Conservation (phyloP, 192 early-diverging fungal genomes). For the Coemansia sp. region DNA sequence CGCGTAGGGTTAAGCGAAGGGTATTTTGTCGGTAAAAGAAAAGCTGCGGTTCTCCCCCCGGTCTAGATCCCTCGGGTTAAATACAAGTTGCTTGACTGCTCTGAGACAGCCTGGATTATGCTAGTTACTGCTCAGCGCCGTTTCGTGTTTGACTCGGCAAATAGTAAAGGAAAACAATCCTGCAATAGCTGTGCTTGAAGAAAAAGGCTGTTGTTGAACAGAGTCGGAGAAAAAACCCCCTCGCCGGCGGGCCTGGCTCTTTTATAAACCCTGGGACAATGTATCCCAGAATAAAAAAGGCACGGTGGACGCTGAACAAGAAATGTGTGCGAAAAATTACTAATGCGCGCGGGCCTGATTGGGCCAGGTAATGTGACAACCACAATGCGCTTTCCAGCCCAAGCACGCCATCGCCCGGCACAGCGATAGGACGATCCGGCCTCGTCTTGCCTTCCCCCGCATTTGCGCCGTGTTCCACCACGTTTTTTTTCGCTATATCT, state of each 20-base stretch:
- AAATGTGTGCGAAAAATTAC: not conserved
- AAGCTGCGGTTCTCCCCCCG: too few species aligned
- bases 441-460: not conserved
- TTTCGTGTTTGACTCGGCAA: not conserved
- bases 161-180: not conserved
- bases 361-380: not conserved
- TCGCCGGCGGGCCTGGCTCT: too few species aligned
- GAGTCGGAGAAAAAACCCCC: too few species aligned
- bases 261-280: too few species aligned
- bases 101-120: not conserved
- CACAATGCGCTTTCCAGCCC: constrained; percentile 3
- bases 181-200: too few species aligned
- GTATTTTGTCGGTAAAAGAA: not conserved
- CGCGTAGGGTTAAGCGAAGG: not conserved
- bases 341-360: not conserved
- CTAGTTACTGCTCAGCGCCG: not conserved
- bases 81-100: not conserved
- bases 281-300: not conserved
- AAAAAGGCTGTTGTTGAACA: too few species aligned
- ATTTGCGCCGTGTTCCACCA: not conserved
- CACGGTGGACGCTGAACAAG: constrained; percentile 1
- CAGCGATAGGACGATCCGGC: constrained; percentile 4
- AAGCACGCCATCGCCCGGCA: constrained; percentile 14
- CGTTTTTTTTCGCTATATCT: too few species aligned
- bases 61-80: too few species aligned